Base-by-base conservation (phyloP, 495 filamentous ascomycete genomes). In the Entonaema liquescens region DNA sequence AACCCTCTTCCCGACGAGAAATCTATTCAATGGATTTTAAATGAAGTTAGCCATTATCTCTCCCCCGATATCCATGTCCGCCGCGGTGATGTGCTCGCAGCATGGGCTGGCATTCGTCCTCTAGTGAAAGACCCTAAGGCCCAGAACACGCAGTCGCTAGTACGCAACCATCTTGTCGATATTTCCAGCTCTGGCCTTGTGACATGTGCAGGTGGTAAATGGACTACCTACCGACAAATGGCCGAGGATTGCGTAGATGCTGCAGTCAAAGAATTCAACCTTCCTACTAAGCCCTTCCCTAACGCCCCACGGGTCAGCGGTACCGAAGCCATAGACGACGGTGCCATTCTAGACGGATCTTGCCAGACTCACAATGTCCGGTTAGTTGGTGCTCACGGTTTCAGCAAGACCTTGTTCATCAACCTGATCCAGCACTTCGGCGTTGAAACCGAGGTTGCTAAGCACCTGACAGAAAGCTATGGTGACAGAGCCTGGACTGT, bases 201-300 rank as follows among this genome's bases (percentile, higher is more conserved):
- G 56, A 99, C 95, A 44, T 94, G 93, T 77, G 93, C 95, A n/a
- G 95, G 95, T 67, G 95, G 95, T 21, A 98, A 98, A 82, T 99
- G 95, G 95, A 99, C 95, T 3, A 99, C 95, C 5, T 99, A 99
- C 81, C 91, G 95, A 33, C 94, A 99, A 77, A 99, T 99, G 95
- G 93, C 95, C 36, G 95, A 99, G 81, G 95, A 99, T 78, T 90
- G 92, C 59, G 95, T 99, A 31, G 95, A 99, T 73, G 91, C 94
- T 68, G 95, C 95, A 17, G 86, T 99, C 77, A 83, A 86, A 35
- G 81, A 85, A 23, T 99, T 97, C 79, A 81, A 84, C 38, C 89
- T 98, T n/a, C 82, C 86, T 56, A 81, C 92, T 5, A 81, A 80
- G 29, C 84, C 89, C 28, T 71, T 92, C 42, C 59, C 74, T 13